These are phyloP conservation scores for Papiliotrema fonsecae DNA, from an alignment of 1,284 basidiomycete species.

Conservation along the genomic window DNA sequence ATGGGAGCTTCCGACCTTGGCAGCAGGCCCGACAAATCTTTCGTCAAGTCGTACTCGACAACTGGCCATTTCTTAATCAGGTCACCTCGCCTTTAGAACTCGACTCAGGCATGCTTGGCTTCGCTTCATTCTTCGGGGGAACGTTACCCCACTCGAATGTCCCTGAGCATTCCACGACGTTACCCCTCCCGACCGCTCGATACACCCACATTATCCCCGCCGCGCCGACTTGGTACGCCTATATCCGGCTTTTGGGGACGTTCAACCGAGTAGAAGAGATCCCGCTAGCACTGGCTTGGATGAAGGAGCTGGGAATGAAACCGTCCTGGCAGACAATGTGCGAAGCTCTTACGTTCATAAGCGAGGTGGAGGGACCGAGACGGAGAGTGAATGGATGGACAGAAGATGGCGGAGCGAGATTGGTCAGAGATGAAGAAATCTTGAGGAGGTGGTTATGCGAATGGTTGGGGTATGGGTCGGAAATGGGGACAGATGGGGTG, in stretches of 20 bases:
- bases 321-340: slow-evolving; percentile 59
- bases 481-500: slow-evolving; percentile 1
- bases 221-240: slow-evolving; percentile 56
- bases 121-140: slow-evolving; percentile 15
- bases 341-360: slow-evolving; percentile 63
- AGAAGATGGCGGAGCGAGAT: slow-evolving; percentile 27
- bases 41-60: slow-evolving; percentile 27
- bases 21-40: slow-evolving; percentile 29
- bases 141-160: neutral
- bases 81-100: slow-evolving; percentile 29
- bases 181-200: slow-evolving; percentile 13
- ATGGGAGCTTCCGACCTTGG: slow-evolving; percentile 24
- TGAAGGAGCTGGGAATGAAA: slow-evolving; percentile 57
- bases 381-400: slow-evolving; percentile 55
- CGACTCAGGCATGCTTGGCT: slow-evolving; percentile 9
- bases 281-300: slow-evolving; percentile 69
- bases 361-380: slow-evolving; percentile 61
- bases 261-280: slow-evolving; percentile 57
- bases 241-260: slow-evolving; percentile 61
- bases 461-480: slow-evolving; percentile 58
- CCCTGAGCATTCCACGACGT: neutral
- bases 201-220: slow-evolving; percentile 54
- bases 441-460: slow-evolving; percentile 60
- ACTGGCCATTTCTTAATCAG: slow-evolving; percentile 31
- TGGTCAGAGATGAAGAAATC: slow-evolving; percentile 51